Evolutionary conservation across 108 stramenopile genomes (phyloP), one percentile per base, ranked within the genome.

Genomic region (Aurantiochytrium sp.): DNA sequence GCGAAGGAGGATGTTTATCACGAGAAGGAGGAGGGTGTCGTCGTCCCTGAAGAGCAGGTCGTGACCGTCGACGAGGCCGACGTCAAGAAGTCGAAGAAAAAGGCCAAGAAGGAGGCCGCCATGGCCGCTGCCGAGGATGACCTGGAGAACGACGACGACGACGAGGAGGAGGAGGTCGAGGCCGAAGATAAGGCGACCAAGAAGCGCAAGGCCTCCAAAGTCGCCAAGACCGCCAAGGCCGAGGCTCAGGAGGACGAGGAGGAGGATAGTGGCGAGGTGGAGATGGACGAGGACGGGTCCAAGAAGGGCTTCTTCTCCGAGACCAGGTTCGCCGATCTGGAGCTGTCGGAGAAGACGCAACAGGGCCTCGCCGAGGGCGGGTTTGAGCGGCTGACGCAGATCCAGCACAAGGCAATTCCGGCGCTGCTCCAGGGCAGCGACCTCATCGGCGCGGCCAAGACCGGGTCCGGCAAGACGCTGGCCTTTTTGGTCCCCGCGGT

Each of bases 371-470:
- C 92, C 27, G 90, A 89, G 8, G 90, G 97, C 91, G 95, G 94
- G 0, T 96, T 96, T 88, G 91, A 89, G 15, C 94, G 87, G 17
- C 97, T 97, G 95, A 98, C 99, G 4, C 95, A 99, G 88, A 96
- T 99, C 89, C 98, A 99, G 93, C 91, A 94, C 68, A 94, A 93
- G 90, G 92, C 97, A 37, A 98, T 99, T 86, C 97, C 99, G 0
- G 88, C 97, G 34, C 93, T 98, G 22, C 93, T 99, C 30, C 65
- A 91, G 3, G 99, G 99, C 10, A 96, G 97, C 85, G 99, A 99
- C 88, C 81, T 99, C 55, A 96, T 99, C 89, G 99, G 97, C 27
- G 97, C 97, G 17, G 99, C 99, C 86, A 97, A 99, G 89, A 99
- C 99, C 1, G 99, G 99, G 36, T 93, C 92, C 53, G 99, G 99